Percentiles rank a stretch among this genome's conserved stretches.
Conservation (phyloP, 2,329 filamentous ascomycete genomes). For the Fusarium coffeatum region DNA sequence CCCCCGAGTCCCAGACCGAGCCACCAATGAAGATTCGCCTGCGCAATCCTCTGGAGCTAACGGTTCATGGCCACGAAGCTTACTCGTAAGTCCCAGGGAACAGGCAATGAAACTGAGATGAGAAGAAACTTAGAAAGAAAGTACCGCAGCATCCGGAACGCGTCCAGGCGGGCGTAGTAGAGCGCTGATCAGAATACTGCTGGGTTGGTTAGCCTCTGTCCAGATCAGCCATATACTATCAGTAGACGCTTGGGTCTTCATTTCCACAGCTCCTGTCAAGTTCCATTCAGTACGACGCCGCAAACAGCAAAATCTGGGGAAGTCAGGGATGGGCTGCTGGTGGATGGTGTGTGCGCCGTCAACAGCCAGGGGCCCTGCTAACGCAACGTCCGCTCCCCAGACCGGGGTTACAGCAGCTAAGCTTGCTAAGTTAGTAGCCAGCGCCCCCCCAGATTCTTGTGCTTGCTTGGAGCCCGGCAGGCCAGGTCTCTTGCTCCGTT, state of each 20-base stretch:
- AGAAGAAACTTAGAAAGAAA: constrained; percentile 12
- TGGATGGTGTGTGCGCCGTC: constrained; percentile 49
- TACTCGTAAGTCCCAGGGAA: constrained; percentile 34
- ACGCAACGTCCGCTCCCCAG: constrained; percentile 45
- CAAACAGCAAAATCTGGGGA: constrained; percentile 50
- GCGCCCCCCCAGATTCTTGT: constrained; percentile 32
- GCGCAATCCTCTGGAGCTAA: constrained; percentile 29
- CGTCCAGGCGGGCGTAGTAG: constrained; percentile 25
- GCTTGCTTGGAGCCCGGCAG: not conserved
- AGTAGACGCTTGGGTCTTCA: constrained; percentile 20
- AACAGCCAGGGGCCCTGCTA: constrained; percentile 44
- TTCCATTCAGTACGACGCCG: constrained; percentile 14
- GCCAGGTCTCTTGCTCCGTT: not conserved
- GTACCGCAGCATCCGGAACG: constrained; percentile 35
- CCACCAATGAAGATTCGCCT: constrained; percentile 31
- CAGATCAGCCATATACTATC: constrained; percentile 24
- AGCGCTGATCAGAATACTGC: constrained; percentile 15
- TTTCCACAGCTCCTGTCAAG: constrained; percentile 30
- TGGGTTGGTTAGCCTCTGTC: constrained; percentile 15
- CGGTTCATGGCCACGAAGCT: constrained; percentile 37
- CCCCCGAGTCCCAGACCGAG: constrained; percentile 11
- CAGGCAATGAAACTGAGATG: constrained; percentile 14
- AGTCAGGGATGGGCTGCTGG: constrained; percentile 47
- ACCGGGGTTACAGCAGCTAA: constrained; percentile 24
- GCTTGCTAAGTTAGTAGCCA: not conserved